Evolutionary conservation across 495 filamentous ascomycete species (phyloP), one percentile per base, ranked within the genome.

Genomic region (Letharia lupina): DNA sequence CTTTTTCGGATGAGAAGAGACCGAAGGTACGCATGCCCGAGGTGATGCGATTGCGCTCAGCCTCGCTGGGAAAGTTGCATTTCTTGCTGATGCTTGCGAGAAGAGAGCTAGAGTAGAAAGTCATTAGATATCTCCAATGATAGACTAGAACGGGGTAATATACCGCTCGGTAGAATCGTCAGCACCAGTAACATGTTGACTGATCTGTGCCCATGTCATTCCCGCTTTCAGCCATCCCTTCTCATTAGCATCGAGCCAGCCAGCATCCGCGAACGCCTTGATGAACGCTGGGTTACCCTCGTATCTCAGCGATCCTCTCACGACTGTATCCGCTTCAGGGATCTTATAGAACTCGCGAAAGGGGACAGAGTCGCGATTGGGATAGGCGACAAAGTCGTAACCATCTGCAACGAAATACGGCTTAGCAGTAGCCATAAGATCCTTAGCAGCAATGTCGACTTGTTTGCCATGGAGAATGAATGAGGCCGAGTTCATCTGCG

Each of bases 331-430:
- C 50, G 79, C 80, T 64, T 68, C 66, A 2, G 66, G 63, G 78
- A 76, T 71, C 73, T 81, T 83, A 83, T 97, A 98, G 52, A 88
- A 84, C 80, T 95, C 90, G 68, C 85, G 86, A 84, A 90, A 98
- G 23, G 86, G 82, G 1, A 86, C 91, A 2, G 90, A 94, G 78
- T 97, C 91, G 63, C 93, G 82, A 83, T 97, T 97, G 16, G 93
- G 91, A 75, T 98, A 98, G 16, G 89, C 92, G 61, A 96, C 91
- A 71, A 96, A 94, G 33, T 90, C 88, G 73, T 86, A 97, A 40
- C 92, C 86, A 12, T 48, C 89, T 88, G 77, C 92, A 94, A 80
- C 96, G 93, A 72, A 61, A 23, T 96, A 97, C 12, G 93, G 92
- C 81, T 93, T 91, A 31, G 93, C 90, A 60, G 82, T 82, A 60